Evolutionary conservation across 768 basidiomycete species (phyloP).

Genomic region (Leccinum longicurvipes): DNA sequence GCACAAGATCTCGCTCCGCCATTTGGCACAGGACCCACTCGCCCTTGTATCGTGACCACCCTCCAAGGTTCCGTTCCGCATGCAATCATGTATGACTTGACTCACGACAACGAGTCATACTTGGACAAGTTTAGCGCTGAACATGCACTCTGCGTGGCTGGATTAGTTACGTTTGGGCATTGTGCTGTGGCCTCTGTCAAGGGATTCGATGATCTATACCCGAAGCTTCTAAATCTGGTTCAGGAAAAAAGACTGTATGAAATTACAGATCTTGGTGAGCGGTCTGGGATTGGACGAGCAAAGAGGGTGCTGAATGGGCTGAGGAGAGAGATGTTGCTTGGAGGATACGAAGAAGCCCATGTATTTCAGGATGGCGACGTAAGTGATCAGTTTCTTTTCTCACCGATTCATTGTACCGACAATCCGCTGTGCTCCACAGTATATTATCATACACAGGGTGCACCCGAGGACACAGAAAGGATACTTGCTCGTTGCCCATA

Average conservation of each 20-base stretch:
- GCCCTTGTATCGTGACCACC: slow-evolving; percentile 71
- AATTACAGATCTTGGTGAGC: slow-evolving; percentile 51
- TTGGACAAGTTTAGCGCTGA: slow-evolving; percentile 89
- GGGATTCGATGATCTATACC: slow-evolving; percentile 96
- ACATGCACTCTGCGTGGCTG: slow-evolving; percentile 92
- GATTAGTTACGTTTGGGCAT: slow-evolving; percentile 86
- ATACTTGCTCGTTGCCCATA: slow-evolving; percentile 88
- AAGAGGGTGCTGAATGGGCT: slow-evolving; percentile 81
- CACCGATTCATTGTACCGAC: not conserved
- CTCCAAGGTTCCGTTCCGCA: slow-evolving; percentile 88
- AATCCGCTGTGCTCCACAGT: slow-evolving; percentile 45
- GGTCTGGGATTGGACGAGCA: slow-evolving; percentile 54
- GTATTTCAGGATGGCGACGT: slow-evolving; percentile 97
- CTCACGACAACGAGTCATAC: slow-evolving; percentile 96
- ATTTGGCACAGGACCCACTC: slow-evolving; percentile 75
- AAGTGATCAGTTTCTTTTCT: slow-evolving; percentile 32
- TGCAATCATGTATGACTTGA: slow-evolving; percentile 91
- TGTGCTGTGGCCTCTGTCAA: slow-evolving; percentile 92
- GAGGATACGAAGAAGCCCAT: slow-evolving; percentile 86
- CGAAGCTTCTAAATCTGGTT: slow-evolving; percentile 89
- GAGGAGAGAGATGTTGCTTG: slow-evolving; percentile 90
- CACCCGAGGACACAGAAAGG: slow-evolving; percentile 90
- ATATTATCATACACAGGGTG: slow-evolving; percentile 90
- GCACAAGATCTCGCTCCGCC: slow-evolving; percentile 76
- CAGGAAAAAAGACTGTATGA: slow-evolving; percentile 80